phyloP scores from a whole-genome alignment of 2,329 filamentous ascomycete genomes.

The Xylaria sp. region DNA sequence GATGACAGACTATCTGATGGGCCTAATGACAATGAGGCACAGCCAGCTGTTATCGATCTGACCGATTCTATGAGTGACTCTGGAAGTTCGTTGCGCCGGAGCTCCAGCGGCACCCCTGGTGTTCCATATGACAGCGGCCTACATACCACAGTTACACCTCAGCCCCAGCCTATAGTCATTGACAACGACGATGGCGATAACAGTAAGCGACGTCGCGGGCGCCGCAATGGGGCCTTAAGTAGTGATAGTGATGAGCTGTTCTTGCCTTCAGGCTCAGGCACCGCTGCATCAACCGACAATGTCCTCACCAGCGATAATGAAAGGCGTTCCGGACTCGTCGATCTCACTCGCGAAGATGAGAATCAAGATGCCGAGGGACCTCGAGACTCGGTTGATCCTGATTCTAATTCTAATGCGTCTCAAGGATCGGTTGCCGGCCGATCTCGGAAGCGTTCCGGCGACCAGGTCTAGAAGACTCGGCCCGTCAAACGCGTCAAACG shows the following conservation, averaged over 20 bases:
- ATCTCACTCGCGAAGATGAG: slow-evolving; percentile 10
- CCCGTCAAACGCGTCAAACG: slow-evolving; percentile 21
- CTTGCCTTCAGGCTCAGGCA: slow-evolving; percentile 22
- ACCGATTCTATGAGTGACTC: slow-evolving; percentile 1
- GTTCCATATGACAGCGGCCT: background rate
- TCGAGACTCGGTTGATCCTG: background rate
- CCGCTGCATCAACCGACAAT: background rate
- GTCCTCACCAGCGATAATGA: background rate
- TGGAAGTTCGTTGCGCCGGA: background rate
- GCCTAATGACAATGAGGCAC: background rate
- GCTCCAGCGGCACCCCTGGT: background rate
- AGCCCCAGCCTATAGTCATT: slow-evolving; percentile 9
- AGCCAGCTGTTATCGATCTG: background rate
- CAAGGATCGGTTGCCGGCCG: background rate
- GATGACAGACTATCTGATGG: background rate
- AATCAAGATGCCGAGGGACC: background rate
- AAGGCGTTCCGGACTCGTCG: background rate
- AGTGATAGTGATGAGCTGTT: slow-evolving; percentile 15
- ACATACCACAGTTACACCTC: background rate
- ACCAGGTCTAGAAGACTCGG: slow-evolving; percentile 19
- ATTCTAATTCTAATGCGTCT: background rate
- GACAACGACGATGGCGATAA: slow-evolving; percentile 24
- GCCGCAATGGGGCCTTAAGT: background rate
- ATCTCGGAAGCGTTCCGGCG: slow-evolving; percentile 6
- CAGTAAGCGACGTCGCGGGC: background rate